A percentile compares a stretch with the other conserved stretches of the same genome.
These are phyloP conservation scores for Ustilago lituana DNA, from an alignment of 1,284 basidiomycete species.

Conservation along the genomic window DNA sequence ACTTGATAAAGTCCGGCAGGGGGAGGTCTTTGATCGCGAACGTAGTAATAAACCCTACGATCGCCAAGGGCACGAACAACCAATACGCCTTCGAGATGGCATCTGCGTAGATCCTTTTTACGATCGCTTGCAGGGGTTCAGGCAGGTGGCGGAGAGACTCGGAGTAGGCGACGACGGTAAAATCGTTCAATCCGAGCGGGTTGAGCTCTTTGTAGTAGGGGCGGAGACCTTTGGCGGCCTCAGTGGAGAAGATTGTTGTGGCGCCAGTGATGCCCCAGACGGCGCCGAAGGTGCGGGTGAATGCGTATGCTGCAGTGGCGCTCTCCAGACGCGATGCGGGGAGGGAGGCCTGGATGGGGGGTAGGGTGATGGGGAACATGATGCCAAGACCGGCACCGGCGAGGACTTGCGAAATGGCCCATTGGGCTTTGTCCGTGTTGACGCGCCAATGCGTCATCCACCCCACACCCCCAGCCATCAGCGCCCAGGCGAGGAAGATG, in stretches of 20 bases:
- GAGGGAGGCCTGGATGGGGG: constrained; percentile 45
- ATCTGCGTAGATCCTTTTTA: constrained; percentile 22
- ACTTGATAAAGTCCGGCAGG: constrained; percentile 39
- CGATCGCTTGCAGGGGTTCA: constrained; percentile 5
- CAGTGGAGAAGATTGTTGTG: constrained; percentile 47
- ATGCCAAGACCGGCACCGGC: constrained; percentile 42
- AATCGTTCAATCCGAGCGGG: constrained; percentile 34
- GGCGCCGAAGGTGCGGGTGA: constrained; percentile 47
- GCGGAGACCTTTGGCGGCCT: constrained; percentile 10
- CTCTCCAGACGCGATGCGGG: constrained; percentile 32
- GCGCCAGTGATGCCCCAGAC: constrained; percentile 51
- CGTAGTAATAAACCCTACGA: constrained; percentile 25
- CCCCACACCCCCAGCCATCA: constrained; percentile 53
- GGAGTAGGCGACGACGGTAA: constrained; percentile 33
- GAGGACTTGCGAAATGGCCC: constrained; percentile 66
- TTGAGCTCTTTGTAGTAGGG: constrained; percentile 19
- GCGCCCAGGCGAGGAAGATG: constrained; percentile 66
- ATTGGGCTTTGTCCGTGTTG: constrained; percentile 60
- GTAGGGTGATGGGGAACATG: constrained; percentile 48
- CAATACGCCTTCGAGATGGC: constrained; percentile 24
- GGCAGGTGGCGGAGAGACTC: constrained; percentile 21
- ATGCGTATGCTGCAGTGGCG: constrained; percentile 47
- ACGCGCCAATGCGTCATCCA: constrained; percentile 67
- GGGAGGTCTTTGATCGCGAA: constrained; percentile 40
- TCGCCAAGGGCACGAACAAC: constrained; percentile 30